Evolutionary conservation across 2,329 filamentous ascomycete species (phyloP), one percentile per base, ranked within the genome.

Genomic region (Emergomyces orientalis): DNA sequence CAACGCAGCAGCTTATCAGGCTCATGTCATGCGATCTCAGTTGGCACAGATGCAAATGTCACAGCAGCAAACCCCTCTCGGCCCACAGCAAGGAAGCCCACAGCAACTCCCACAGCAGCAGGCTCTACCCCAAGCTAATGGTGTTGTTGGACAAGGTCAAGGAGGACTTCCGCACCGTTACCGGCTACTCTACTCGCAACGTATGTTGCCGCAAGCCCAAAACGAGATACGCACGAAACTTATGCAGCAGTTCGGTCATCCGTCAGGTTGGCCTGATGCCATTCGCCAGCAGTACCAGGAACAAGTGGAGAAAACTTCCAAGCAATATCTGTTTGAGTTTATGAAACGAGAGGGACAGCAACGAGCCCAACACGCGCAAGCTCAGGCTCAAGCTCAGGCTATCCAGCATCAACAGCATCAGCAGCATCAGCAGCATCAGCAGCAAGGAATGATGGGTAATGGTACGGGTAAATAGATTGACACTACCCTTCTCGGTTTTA

Each of bases 391-490:
- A 7, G 70, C 13, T 27, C 62, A 64, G 58, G 69, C 67, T 45
- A 65, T 72, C 63, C 71, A 76, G 25, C 61, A 63, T 52, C 73
- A 75, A 62, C 74, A 75, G 64, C 73, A 74, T 27, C 74, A 76
- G 64, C 76, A 74, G 60, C 71, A 76, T 25, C 64, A 67, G 59
- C 74, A 76, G 59, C 75, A 75, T 63, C 73, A 74, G 64, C 72
- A 75, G 34, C 73, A 76, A 63, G 75, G 72, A 54, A 76, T 77
- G 72, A 77, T 77, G 75, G 72, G 75, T 45, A 76, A 75, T 63
- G 74, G 72, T 32, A 74, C 74, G 70, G 74, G 73, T 5, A 75
- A 72, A 61, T 75, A 67, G 68, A 60, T 43, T 14, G 25, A 7
- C 41, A 47, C 25, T 59, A 22, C 57, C 45, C 60, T 57, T 63